Conservation (phyloP, 345 rosid species). For the Euphorbia peplus region DNA sequence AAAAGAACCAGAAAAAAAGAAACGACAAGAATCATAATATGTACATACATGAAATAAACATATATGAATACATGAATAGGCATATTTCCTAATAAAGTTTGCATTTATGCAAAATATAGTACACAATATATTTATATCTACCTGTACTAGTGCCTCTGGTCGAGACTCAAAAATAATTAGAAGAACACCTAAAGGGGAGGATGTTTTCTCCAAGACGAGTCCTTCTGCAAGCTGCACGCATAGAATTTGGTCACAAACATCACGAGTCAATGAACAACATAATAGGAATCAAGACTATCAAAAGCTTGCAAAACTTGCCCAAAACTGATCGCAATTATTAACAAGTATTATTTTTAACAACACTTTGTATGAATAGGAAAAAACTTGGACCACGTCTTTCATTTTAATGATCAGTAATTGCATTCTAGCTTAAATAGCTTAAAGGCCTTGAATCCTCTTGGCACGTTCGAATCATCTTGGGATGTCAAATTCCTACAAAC, state of each 20-base stretch:
- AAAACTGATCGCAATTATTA: background rate
- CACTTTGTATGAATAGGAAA: background rate
- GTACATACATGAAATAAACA: background rate
- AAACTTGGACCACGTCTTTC: background rate
- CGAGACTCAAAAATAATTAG: constrained; percentile 94
- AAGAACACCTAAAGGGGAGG: constrained; percentile 95
- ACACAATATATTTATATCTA: constrained; percentile 21
- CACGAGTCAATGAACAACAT: constrained; percentile 6
- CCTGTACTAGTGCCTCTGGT: constrained; percentile 98
- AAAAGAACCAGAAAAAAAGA: background rate
- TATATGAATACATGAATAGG: background rate
- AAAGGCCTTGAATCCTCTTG: background rate
- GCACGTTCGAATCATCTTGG: background rate
- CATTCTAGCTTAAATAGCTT: background rate
- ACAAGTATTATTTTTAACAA: background rate
- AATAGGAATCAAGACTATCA: background rate
- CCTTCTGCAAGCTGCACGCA: constrained; percentile 84
- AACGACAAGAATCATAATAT: background rate
- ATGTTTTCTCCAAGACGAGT: constrained; percentile 87
- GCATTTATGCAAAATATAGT: background rate
- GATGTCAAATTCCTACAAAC: constrained; percentile 1
- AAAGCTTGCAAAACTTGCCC: background rate
- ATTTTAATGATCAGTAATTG: background rate
- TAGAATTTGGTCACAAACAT: constrained; percentile 17
- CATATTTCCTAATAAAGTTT: background rate